Evolutionary conservation across 2,329 filamentous ascomycete species (phyloP).

Genomic region (Penicillium palitans): DNA sequence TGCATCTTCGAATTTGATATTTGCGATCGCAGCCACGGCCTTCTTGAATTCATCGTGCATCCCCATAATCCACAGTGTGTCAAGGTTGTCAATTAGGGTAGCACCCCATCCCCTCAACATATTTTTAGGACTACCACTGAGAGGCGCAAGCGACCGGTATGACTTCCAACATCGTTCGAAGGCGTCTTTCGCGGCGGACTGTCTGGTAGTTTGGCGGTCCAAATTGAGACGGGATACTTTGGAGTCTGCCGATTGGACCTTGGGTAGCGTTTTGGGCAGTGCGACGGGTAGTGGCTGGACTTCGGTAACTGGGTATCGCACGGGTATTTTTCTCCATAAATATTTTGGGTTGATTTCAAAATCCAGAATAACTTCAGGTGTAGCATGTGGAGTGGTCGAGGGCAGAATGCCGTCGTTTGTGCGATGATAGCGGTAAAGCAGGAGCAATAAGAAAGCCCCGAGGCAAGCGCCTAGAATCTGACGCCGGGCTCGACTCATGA

Average conservation of each 20-base stretch:
- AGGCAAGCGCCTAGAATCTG: slow-evolving; percentile 16
- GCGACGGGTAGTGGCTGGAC: slow-evolving; percentile 2
- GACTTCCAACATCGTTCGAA: slow-evolving; percentile 75
- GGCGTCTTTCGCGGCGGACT: slow-evolving; percentile 64
- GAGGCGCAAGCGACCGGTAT: slow-evolving; percentile 70
- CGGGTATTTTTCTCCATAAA: slow-evolving; percentile 13
- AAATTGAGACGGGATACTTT: slow-evolving; percentile 5
- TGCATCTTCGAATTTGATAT: slow-evolving; percentile 78
- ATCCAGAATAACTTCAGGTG: background rate
- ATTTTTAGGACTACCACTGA: slow-evolving; percentile 65
- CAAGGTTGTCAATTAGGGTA: slow-evolving; percentile 76
- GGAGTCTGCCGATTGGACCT: slow-evolving; percentile 8
- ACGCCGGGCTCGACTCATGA: slow-evolving; percentile 19
- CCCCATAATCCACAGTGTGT: slow-evolving; percentile 83
- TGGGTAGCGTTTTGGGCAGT: background rate
- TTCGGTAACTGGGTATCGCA: slow-evolving; percentile 12
- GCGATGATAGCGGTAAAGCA: slow-evolving; percentile 44
- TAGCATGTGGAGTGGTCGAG: background rate
- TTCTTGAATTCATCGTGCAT: slow-evolving; percentile 73
- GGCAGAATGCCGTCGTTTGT: background rate
- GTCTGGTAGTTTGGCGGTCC: slow-evolving; percentile 10
- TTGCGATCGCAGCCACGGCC: slow-evolving; percentile 63
- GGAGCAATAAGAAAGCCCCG: slow-evolving; percentile 5
- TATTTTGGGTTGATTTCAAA: background rate
- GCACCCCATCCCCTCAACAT: slow-evolving; percentile 86